Evolutionary conservation across 352 stramenopile genomes (phyloP).

Genomic region (Pythium angustatum): DNA sequence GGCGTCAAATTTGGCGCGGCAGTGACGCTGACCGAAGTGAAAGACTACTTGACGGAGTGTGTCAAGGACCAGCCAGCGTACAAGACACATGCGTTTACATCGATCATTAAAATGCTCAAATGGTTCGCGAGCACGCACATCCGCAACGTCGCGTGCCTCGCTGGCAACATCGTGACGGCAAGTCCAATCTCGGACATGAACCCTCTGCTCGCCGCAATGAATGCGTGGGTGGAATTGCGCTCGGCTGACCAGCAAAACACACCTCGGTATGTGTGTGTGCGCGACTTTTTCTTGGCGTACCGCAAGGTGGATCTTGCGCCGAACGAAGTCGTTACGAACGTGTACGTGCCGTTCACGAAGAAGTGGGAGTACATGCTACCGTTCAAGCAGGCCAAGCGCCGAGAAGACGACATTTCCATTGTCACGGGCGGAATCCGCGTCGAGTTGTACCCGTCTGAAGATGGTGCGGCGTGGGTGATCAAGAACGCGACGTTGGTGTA

Average conservation of each 20-base stretch:
- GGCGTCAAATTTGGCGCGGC: slow-evolving; percentile 83
- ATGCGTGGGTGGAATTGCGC: slow-evolving; percentile 67
- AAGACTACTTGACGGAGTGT: slow-evolving; percentile 51
- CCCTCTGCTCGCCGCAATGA: slow-evolving; percentile 90
- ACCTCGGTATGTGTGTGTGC: slow-evolving; percentile 60
- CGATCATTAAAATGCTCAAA: slow-evolving; percentile 90
- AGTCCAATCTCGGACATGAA: slow-evolving; percentile 98
- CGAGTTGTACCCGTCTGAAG: slow-evolving; percentile 36
- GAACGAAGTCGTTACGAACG: slow-evolving; percentile 90
- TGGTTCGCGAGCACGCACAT: slow-evolving; percentile 98
- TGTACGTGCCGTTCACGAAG: slow-evolving; percentile 89
- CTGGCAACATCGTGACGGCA: slow-evolving; percentile 96
- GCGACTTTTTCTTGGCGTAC: slow-evolving; percentile 96
- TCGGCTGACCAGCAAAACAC: slow-evolving; percentile 23
- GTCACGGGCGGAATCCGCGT: slow-evolving; percentile 94
- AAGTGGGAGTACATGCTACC: slow-evolving; percentile 93
- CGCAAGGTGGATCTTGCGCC: slow-evolving; percentile 88
- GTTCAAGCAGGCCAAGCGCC: slow-evolving; percentile 95
- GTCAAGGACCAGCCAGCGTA: slow-evolving; percentile 40
- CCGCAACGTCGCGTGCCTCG: slow-evolving; percentile 95
- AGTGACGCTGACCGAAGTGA: slow-evolving; percentile 73
- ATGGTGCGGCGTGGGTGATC: slow-evolving; percentile 69
- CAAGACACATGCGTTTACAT: slow-evolving; percentile 52
- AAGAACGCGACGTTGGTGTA: slow-evolving; percentile 58
- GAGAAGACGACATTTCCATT: slow-evolving; percentile 98